Evolutionary conservation across 495 filamentous ascomycete genomes (phyloP).

Genomic region (Symbiotaphrina buchneri): DNA sequence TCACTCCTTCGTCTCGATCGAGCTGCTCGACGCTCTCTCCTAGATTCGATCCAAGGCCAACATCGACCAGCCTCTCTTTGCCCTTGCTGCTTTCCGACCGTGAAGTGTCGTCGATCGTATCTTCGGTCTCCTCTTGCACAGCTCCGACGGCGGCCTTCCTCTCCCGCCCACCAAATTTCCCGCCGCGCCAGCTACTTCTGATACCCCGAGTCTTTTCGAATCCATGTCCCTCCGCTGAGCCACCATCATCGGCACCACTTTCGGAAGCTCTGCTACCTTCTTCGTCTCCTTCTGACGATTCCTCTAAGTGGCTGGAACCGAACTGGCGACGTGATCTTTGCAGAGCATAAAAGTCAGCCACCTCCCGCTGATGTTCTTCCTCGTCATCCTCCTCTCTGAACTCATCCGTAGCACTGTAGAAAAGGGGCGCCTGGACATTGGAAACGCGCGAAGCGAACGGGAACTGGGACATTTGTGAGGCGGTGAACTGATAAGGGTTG

Average conservation of each 20-base stretch:
- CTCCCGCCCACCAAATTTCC: conserved; percentile 13
- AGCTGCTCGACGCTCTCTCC: conserved; percentile 7
- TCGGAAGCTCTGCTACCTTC: conserved; percentile 30
- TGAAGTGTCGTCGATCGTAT: conserved; percentile 13
- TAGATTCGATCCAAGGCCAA: conserved; percentile 55
- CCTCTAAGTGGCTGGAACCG: conserved; percentile 51
- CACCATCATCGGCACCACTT: conserved; percentile 28
- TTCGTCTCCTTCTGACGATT: conserved; percentile 61
- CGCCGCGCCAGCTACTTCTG: conserved; percentile 30
- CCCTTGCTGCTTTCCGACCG: conserved; percentile 26
- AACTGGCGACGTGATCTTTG: conserved; percentile 77
- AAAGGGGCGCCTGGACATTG: conserved; percentile 57
- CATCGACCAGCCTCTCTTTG: conserved; percentile 60
- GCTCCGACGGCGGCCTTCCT: conserved; percentile 12
- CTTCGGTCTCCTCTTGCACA: conserved; percentile 13
- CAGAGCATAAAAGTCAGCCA: conserved; percentile 79
- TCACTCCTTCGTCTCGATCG: conserved; percentile 1
- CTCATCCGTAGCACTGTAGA: conserved; percentile 66
- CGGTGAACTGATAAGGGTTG: conserved; percentile 49
- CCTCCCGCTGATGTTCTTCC: conserved; percentile 74
- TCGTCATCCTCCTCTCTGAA: conserved; percentile 80
- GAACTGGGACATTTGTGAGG: conserved; percentile 49
- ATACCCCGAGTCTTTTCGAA: conserved; percentile 21
- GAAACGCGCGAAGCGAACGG: conserved; percentile 56
- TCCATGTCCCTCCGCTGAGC: conserved; percentile 13